These are phyloP conservation scores for Zygnema cylindricum DNA, from an alignment of 139 green algal species.

Conservation along the genomic window DNA sequence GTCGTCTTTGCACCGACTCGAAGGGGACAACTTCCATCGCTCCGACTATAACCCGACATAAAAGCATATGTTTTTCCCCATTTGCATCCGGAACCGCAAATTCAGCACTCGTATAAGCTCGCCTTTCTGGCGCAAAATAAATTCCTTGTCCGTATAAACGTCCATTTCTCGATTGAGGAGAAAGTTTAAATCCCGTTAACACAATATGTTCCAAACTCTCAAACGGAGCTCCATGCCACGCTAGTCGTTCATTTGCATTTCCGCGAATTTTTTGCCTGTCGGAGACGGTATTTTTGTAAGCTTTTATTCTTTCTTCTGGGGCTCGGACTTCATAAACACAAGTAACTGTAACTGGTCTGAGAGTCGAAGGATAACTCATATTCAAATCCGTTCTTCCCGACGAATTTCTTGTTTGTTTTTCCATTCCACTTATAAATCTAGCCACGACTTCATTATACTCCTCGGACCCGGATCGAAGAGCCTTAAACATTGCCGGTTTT, in stretches of 20 bases:
- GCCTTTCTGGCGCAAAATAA: conserved; percentile 51
- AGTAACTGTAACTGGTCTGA: conserved; percentile 18
- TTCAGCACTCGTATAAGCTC: conserved; percentile 54
- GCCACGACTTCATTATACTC: conserved; percentile 29
- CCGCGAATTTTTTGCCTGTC: conserved; percentile 12
- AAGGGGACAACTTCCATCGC: conserved; percentile 47
- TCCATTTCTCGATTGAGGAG: conserved; percentile 19
- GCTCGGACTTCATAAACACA: background rate
- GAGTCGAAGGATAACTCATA: background rate
- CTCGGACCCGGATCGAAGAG: conserved; percentile 4
- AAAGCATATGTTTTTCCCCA: conserved; percentile 54
- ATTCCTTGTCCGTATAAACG: conserved; percentile 45
- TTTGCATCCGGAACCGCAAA: conserved; percentile 35
- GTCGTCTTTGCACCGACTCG: conserved; percentile 34
- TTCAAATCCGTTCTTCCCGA: background rate
- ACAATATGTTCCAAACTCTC: conserved; percentile 30
- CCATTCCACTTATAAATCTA: conserved; percentile 22
- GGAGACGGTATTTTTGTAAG: conserved; percentile 4
- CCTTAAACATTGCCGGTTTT: conserved; percentile 12
- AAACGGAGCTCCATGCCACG: conserved; percentile 50
- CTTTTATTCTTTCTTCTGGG: background rate
- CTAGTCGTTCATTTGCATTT: conserved; percentile 41
- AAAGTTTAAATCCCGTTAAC: conserved; percentile 23
- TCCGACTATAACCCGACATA: conserved; percentile 48
- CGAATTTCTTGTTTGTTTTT: background rate